A percentile compares a stretch with the other conserved stretches of the same genome.
Evolutionary conservation across 2,329 filamentous ascomycete genomes (phyloP).

Genomic region (Colletotrichum lupini): DNA sequence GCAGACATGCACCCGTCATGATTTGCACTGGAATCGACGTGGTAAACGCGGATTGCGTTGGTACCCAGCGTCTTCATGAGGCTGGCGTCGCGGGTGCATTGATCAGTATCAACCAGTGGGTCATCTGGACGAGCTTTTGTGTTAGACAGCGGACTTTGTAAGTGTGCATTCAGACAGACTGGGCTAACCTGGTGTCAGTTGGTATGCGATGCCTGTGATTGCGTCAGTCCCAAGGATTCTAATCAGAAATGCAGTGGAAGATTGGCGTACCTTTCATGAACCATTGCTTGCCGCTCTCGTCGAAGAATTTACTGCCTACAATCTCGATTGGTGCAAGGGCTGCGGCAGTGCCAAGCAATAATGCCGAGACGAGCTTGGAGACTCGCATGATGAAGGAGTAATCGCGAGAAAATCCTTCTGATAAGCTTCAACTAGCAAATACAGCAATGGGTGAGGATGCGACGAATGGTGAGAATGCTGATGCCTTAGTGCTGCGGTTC

Average conservation of each 20-base stretch:
- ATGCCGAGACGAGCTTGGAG: slow-evolving; percentile 46
- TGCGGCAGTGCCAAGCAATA: slow-evolving; percentile 48
- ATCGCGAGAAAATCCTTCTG: neutral
- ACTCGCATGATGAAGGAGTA: slow-evolving; percentile 48
- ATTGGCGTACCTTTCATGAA: slow-evolving; percentile 77
- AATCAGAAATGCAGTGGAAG: neutral
- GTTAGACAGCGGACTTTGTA: slow-evolving; percentile 18
- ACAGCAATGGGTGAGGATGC: neutral
- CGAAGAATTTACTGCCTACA: slow-evolving; percentile 88
- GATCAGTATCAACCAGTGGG: slow-evolving; percentile 78
- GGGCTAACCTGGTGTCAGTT: slow-evolving; percentile 57
- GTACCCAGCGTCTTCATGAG: slow-evolving; percentile 85
- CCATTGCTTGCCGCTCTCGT: slow-evolving; percentile 82
- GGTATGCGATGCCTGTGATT: slow-evolving; percentile 76
- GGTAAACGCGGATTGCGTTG: slow-evolving; percentile 89
- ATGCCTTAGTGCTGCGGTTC: slow-evolving; percentile 9
- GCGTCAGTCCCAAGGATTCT: slow-evolving; percentile 19
- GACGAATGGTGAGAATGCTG: neutral
- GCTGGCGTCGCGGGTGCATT: slow-evolving; percentile 79
- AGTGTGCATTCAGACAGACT: neutral
- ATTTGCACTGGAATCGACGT: slow-evolving; percentile 78
- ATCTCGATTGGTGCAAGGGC: slow-evolving; percentile 62
- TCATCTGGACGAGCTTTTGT: slow-evolving; percentile 60
- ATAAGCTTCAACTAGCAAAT: slow-evolving; percentile 9
- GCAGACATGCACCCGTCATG: slow-evolving; percentile 85